A percentile compares a stretch with the other conserved stretches of the same genome.
Conservation (phyloP, 495 filamentous ascomycete genomes). For the Penicillium fimorum region DNA sequence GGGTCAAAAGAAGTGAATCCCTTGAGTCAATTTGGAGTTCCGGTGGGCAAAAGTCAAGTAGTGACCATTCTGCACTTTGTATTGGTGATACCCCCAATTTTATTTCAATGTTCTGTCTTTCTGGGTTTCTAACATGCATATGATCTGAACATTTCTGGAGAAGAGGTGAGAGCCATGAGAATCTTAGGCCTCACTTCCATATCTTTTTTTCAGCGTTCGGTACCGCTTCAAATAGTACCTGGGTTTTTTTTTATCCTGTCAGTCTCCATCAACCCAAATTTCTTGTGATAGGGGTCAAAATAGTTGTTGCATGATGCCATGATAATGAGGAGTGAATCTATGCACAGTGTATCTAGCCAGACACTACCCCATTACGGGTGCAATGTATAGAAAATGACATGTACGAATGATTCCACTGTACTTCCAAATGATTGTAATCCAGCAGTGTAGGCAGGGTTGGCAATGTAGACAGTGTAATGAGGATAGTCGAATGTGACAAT, state of each 20-base stretch:
- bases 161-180: conserved; percentile 11
- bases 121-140: conserved; percentile 20
- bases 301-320: conserved; percentile 29
- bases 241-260: conserved; percentile 22
- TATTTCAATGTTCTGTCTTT: conserved; percentile 24
- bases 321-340: conserved; percentile 25
- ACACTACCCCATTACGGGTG: conserved; percentile 9
- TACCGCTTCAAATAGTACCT: conserved; percentile 97
- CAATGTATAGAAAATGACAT: conserved; percentile 22
- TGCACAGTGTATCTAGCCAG: conserved; percentile 14
- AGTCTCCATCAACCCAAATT: conserved; percentile 12
- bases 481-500: not conserved
- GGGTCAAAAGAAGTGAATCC: conserved; percentile 63
- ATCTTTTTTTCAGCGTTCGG: conserved; percentile 79
- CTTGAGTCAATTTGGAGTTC: conserved; percentile 28
- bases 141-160: conserved; percentile 10
- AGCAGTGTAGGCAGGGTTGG: too few relatives aligned
- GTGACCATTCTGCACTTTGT: conserved; percentile 42
- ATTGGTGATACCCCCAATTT: conserved; percentile 48
- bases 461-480: not conserved
- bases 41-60: conserved; percentile 27
- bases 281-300: conserved; percentile 10
- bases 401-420: conserved; percentile 9
- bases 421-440: conserved; percentile 3
- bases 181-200: conserved; percentile 50